Percentiles rank a stretch among this genome's conserved stretches.
Conservation (phyloP, 176 grass and related monocot genomes). For the Olyra latifolia region DNA sequence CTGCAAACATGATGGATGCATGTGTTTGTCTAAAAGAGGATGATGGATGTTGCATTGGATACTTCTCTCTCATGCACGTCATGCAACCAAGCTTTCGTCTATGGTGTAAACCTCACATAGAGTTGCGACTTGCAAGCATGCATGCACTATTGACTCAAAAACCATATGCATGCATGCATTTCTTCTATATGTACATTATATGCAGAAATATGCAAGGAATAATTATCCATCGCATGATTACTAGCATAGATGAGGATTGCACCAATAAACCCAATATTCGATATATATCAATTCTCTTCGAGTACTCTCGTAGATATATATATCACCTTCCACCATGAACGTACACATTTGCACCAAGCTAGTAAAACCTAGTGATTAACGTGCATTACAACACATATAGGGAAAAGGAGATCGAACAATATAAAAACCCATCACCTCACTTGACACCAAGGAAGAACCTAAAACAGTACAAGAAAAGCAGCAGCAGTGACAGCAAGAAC, state of each 20-base stretch:
- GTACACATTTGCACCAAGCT: conserved; percentile 36
- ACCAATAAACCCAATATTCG: neutral
- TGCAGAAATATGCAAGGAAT: neutral
- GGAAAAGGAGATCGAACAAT: conserved; percentile 29
- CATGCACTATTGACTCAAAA: neutral
- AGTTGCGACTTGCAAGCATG: neutral
- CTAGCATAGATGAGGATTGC: neutral
- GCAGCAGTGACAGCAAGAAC: neutral
- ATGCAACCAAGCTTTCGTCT: neutral
- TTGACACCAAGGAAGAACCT: conserved; percentile 10
- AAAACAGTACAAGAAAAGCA: conserved; percentile 16
- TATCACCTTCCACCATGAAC: conserved; percentile 29
- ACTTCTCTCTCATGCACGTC: neutral
- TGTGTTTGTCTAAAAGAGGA: neutral
- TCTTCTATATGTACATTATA: neutral
- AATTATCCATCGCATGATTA: neutral
- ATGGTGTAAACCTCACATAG: neutral
- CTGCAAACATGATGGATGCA: neutral
- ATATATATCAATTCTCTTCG: neutral
- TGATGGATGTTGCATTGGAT: neutral
- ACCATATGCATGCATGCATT: neutral
- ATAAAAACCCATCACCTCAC: conserved; percentile 25
- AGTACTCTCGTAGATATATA: conserved; percentile 20
- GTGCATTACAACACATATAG: conserved; percentile 30
- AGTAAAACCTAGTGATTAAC: conserved; percentile 27